Evolutionary conservation across 257 asterid genomes (phyloP), one percentile per base, ranked within the genome.

Genomic region (Nicotiana undulata): DNA sequence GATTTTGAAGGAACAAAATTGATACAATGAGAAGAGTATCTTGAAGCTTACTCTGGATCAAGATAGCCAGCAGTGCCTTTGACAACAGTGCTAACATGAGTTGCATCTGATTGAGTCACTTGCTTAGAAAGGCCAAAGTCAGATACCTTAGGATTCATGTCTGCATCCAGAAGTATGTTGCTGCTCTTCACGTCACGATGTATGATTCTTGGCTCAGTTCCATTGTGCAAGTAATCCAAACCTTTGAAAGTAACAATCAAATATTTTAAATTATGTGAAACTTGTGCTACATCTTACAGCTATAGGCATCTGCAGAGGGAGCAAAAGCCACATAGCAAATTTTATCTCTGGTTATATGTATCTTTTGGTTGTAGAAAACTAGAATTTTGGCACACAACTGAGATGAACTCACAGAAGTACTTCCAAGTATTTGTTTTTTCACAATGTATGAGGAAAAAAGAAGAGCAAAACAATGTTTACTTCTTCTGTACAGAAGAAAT

Each of bases 41-140:
- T 63, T 17, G 24, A 74, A 75, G 56, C 37, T 58, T 88, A 95
- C 99, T 95, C 99, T 9, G 99, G 99, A 90, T 95, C 99, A 67
- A 95, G 93, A 84, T 95, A 95, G 84, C 99, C 99, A 44, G 98
- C 98, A 31, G 97, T 93, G 90, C 98, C 98, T 85, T 93, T 93
- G 79, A 93, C 97, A 24, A 88, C 85, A 32, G 99, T 95, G 60
- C 98, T 95, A 26, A 95, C 89, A 84, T 92, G 97, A 59, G 97
- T 91, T 81, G 92, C 97, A 85, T 92, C 99, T 34, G 92, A 85
- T 81, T 88, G 94, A 52, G 90, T 87, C 78, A 92, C 87, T 83
- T 93, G 98, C 90, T 93, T 93, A 53, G 95, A 93, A 32, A 95
- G 97, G 70, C 99, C 99, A 83, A 95, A 95, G 77, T 95, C 99